These are phyloP conservation scores for Posidonia australis DNA, from an alignment of 106 monocot species.

Conservation along the genomic window DNA sequence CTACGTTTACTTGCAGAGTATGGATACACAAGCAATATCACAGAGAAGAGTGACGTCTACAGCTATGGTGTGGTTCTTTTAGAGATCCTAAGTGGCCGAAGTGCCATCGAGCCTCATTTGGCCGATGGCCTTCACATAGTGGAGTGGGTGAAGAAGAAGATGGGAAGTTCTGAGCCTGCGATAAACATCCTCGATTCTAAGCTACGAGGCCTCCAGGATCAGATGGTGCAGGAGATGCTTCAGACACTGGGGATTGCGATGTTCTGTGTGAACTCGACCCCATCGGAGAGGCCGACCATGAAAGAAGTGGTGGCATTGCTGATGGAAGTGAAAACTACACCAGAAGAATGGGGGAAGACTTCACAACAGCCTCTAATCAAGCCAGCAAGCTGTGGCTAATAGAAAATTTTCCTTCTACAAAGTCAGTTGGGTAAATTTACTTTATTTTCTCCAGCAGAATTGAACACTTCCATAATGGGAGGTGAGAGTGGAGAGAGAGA, in stretches of 20 bases:
- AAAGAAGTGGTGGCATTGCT: slow-evolving; percentile 92
- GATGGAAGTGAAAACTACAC: slow-evolving; percentile 74
- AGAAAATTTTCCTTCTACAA: not conserved
- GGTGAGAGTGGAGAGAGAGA: no score
- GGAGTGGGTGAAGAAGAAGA: slow-evolving; percentile 91
- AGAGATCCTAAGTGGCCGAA: slow-evolving; percentile 78
- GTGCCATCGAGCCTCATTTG: slow-evolving; percentile 50
- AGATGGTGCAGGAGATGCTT: slow-evolving; percentile 87
- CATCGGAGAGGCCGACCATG: slow-evolving; percentile 81
- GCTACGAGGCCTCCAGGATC: slow-evolving; percentile 53
- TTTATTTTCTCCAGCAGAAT: not conserved
- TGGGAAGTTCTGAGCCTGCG: slow-evolving; percentile 63
- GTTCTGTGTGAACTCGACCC: slow-evolving; percentile 86
- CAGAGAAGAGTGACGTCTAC: slow-evolving; percentile 96
- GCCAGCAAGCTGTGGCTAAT: slow-evolving; percentile 20
- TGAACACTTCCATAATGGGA: not conserved
- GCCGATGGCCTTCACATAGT: slow-evolving; percentile 75
- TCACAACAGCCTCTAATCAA: slow-evolving; percentile 78
- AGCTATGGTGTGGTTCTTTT: slow-evolving; percentile 95
- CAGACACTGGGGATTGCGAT: slow-evolving; percentile 84
- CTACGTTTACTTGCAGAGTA: slow-evolving; percentile 90
- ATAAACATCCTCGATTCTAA: slow-evolving; percentile 57
- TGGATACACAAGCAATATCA: slow-evolving; percentile 79
- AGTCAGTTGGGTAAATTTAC: slow-evolving; percentile 3
- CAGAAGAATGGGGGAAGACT: slow-evolving; percentile 64